phyloP scores from a whole-genome alignment of 2,329 filamentous ascomycete species.

The Colletotrichum lentis region DNA sequence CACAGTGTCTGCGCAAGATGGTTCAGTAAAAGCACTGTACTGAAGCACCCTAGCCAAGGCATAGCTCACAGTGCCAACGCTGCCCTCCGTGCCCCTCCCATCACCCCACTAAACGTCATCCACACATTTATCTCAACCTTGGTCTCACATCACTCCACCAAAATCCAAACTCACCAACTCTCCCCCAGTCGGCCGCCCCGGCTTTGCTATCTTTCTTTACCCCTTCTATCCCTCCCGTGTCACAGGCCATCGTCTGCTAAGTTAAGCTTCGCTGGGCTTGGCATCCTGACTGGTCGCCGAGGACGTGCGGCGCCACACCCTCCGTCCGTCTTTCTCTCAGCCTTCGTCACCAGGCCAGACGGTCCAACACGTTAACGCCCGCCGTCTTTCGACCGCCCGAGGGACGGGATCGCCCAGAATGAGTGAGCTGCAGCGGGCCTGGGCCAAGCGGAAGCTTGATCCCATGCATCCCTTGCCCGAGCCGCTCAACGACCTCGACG shows the following conservation, averaged over 20 bases:
- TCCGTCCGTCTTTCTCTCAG: not conserved
- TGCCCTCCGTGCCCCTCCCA: conserved; percentile 24
- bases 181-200: not conserved
- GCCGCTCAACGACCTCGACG: conserved; percentile 61
- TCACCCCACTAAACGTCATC: conserved; percentile 38
- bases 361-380: not conserved
- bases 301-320: conserved; percentile 5
- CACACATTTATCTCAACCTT: conserved; percentile 24
- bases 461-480: conserved; percentile 63
- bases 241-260: not conserved
- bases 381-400: not conserved
- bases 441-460: conserved; percentile 78
- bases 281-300: conserved; percentile 2
- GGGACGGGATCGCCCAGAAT: conserved; percentile 55
- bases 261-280: not conserved
- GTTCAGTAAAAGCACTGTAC: not conserved
- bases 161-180: conserved; percentile 3
- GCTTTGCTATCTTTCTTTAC: conserved; percentile 1
- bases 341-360: too few species aligned
- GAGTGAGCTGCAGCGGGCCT: conserved; percentile 83
- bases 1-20: too few species aligned
- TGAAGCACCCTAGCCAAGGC: accelerated
- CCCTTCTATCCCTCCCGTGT: not conserved
- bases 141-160: conserved; percentile 18
- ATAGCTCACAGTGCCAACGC: conserved; percentile 4